Percentiles rank a stretch among this genome's conserved stretches.
Evolutionary conservation across 1,139 yeast species (phyloP).

Genomic region (Candida pseudoviswanathii): DNA sequence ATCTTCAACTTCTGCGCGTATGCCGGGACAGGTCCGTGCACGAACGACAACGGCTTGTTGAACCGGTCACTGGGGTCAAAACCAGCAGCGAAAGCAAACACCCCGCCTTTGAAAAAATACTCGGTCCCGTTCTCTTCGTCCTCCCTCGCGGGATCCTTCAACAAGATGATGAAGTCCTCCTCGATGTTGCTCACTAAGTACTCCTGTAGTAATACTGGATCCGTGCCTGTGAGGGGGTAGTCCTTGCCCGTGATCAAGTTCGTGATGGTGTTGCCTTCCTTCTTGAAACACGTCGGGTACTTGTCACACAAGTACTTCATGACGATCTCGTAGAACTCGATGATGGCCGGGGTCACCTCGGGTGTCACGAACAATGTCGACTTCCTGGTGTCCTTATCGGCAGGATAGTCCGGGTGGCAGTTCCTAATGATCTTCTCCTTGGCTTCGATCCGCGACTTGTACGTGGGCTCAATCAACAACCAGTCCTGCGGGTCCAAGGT

Average conservation of each 20-base stretch:
- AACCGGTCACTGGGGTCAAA: slow-evolving; percentile 64
- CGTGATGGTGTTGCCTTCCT: slow-evolving; percentile 27
- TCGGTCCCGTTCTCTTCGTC: slow-evolving; percentile 51
- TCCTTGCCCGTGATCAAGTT: slow-evolving; percentile 46
- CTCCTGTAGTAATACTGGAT: slow-evolving; percentile 39
- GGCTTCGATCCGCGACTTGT: slow-evolving; percentile 45
- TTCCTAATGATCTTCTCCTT: slow-evolving; percentile 45
- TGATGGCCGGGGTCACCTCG: slow-evolving; percentile 50
- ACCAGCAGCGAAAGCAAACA: slow-evolving; percentile 75
- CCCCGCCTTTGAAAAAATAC: slow-evolving; percentile 64
- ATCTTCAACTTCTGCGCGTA: slow-evolving; percentile 54
- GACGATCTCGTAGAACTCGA: slow-evolving; percentile 57
- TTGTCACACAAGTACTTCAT: slow-evolving; percentile 50
- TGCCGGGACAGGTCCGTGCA: slow-evolving; percentile 67
- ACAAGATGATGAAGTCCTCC: slow-evolving; percentile 65
- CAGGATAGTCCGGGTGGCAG: slow-evolving; percentile 38
- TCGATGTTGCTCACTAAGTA: slow-evolving; percentile 54
- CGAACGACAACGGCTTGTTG: slow-evolving; percentile 51
- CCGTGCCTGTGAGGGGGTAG: slow-evolving; percentile 32
- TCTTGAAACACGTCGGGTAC: slow-evolving; percentile 61
- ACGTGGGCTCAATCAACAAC: slow-evolving; percentile 68
- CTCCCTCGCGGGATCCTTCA: slow-evolving; percentile 46
- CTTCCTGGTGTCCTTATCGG: slow-evolving; percentile 26
- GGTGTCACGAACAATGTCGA: slow-evolving; percentile 40
- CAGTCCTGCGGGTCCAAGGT: slow-evolving; percentile 60